Evolutionary conservation across 192 early-diverging fungal genomes (phyloP).

Genomic region (Thamnidium elegans): DNA sequence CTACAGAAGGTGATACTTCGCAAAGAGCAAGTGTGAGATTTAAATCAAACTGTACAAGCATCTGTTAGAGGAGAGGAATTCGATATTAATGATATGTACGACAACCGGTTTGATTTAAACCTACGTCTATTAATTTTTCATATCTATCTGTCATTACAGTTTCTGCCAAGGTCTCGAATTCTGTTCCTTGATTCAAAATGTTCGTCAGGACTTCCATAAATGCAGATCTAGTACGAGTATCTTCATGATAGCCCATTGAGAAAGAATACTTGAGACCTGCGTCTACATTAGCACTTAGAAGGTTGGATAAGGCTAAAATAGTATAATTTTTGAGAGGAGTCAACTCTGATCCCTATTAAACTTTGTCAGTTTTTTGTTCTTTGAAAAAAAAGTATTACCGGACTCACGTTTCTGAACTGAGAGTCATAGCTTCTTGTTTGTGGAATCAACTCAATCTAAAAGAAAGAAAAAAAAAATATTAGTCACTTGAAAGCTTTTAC

Average conservation of each 20-base stretch:
- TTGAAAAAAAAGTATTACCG: not conserved
- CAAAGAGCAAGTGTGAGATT: conserved; percentile 67
- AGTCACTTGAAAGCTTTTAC: conserved; percentile 4
- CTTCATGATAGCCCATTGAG: conserved; percentile 75
- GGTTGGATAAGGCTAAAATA: conserved; percentile 72
- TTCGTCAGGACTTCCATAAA: conserved; percentile 83
- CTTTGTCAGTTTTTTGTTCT: not conserved
- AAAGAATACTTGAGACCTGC: conserved; percentile 77
- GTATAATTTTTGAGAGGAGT: conserved; percentile 59
- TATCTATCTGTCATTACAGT: conserved; percentile 60
- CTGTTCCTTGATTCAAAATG: conserved; percentile 67
- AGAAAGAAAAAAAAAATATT: conserved; percentile 34
- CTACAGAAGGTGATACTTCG: conserved; percentile 69
- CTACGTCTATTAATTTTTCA: conserved; percentile 59
- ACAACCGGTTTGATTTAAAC: not conserved
- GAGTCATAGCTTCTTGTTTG: conserved; percentile 1
- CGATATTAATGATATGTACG: not conserved
- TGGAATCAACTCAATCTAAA: conserved; percentile 9
- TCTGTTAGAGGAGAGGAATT: conserved; percentile 6
- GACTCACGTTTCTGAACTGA: not conserved
- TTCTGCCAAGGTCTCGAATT: conserved; percentile 63
- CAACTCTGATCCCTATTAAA: conserved; percentile 31
- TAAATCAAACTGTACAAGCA: conserved; percentile 57
- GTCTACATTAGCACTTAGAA: conserved; percentile 80
- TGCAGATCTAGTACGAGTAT: conserved; percentile 68